These are phyloP conservation scores for Raphanus sativus DNA, from an alignment of 345 rosid species.

Conservation along the genomic window DNA sequence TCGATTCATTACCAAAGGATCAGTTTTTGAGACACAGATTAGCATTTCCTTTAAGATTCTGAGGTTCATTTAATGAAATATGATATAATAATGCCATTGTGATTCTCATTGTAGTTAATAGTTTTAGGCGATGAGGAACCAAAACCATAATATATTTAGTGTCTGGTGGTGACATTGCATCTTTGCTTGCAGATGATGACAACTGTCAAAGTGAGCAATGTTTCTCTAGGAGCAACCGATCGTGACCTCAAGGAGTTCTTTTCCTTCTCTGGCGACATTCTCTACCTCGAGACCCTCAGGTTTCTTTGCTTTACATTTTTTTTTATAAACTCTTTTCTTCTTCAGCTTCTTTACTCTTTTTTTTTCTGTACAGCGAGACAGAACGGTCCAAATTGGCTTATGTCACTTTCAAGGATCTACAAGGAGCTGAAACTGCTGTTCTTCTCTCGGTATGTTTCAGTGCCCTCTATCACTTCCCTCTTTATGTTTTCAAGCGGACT, in stretches of 20 bases:
- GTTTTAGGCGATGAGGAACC: slow-evolving; percentile 9
- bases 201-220: slow-evolving; percentile 60
- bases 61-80: background rate
- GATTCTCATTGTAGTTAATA: background rate
- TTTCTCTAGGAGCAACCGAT: slow-evolving; percentile 72
- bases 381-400: slow-evolving; percentile 64
- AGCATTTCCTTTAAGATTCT: background rate
- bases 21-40: background rate
- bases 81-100: background rate
- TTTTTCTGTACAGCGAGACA: slow-evolving; percentile 54
- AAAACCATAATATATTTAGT: background rate
- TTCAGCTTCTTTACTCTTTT: slow-evolving; percentile 7
- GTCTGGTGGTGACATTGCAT: background rate
- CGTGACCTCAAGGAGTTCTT: slow-evolving; percentile 75
- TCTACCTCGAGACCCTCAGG: slow-evolving; percentile 71
- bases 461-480: background rate
- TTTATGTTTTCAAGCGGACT: background rate
- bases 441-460: slow-evolving; percentile 67
- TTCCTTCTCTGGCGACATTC: slow-evolving; percentile 80
- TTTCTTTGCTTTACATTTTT: slow-evolving; percentile 15
- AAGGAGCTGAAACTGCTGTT: slow-evolving; percentile 90
- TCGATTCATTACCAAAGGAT: background rate
- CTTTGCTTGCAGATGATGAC: slow-evolving; percentile 46
- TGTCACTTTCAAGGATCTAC: slow-evolving; percentile 84
- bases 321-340: background rate